Evolutionary conservation across 306 rosid species (phyloP), one percentile per base, ranked within the genome.

Genomic region (Biancaea sappan): DNA sequence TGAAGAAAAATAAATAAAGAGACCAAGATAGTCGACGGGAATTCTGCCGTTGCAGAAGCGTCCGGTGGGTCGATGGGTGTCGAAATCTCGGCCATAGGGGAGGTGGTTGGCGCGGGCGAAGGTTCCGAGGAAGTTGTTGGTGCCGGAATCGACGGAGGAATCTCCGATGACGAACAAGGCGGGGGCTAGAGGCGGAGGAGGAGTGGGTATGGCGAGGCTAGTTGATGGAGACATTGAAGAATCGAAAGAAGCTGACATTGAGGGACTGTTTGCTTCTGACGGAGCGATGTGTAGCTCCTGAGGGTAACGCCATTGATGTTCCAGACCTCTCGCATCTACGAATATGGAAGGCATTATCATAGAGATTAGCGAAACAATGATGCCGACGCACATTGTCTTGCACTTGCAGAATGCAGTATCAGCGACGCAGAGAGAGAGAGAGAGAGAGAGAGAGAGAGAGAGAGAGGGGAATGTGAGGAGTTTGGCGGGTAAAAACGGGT

Each of bases 1-100:
- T 16, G 16, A 16, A 12, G 64, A 6, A 8, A 41, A 34, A 4
- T 57, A 57, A n/a, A 34, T 3, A 37, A 37, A 62, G 46, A 60
- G 6, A 91, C 97, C 97, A 34, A 90, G 89, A 84, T 25, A 94
- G 80, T 94, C 96, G 9, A 94, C 98, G 37, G 96, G 97, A 58
- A 88, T 88, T 51, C 94, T 84, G 19, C 95, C 98, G 40, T 94
- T 94, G 79, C 79, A 84, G 87, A 94, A 94, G 56, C 96, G 83
- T 22, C 94, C 96, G 14, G 95, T 91, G 32, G 97, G 97, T 16
- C 56, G 83, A 67, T 84, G 91, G 3, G 98, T 84, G 79, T 91
- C 97, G 72, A 94, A 94, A 28, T 89, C 96, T 19, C 90, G 85
- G 19, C 98, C 92, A 50, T 91, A 94, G 21, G 98, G 98, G 25